These are phyloP conservation scores for Ganoderma sp. DNA, from an alignment of 1,284 basidiomycete species.

Conservation along the genomic window DNA sequence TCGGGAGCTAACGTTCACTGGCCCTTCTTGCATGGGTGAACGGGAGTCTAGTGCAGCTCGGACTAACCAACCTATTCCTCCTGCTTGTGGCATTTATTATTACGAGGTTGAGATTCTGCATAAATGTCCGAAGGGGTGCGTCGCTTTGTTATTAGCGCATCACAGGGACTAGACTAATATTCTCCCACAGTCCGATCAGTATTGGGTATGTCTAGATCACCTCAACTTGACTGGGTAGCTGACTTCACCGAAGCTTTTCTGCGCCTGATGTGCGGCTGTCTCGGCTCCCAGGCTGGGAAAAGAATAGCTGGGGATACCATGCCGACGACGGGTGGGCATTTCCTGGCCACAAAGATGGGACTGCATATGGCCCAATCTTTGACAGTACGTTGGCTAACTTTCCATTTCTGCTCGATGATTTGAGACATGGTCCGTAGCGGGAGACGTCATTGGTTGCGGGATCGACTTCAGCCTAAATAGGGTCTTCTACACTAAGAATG, in stretches of 20 bases:
- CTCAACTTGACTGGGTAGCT: slow-evolving; percentile 14
- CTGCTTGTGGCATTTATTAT: slow-evolving; percentile 87
- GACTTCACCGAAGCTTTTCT: slow-evolving; percentile 48
- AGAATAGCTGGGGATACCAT: slow-evolving; percentile 91
- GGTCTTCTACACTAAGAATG: slow-evolving; percentile 93
- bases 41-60: slow-evolving; percentile 84
- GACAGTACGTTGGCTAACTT: slow-evolving; percentile 57
- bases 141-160: slow-evolving; percentile 24
- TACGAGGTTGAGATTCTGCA: slow-evolving; percentile 85
- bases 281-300: slow-evolving; percentile 89
- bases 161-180: slow-evolving; percentile 6
- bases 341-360: slow-evolving; percentile 74
- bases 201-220: slow-evolving; percentile 56
- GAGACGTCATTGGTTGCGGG: slow-evolving; percentile 88
- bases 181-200: slow-evolving; percentile 70
- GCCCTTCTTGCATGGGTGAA: slow-evolving; percentile 64
- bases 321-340: slow-evolving; percentile 90
- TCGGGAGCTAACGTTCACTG: slow-evolving; percentile 70
- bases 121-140: slow-evolving; percentile 81
- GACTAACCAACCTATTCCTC: slow-evolving; percentile 76
- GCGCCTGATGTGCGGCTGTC: slow-evolving; percentile 61
- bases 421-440: slow-evolving; percentile 53
- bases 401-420: slow-evolving; percentile 8
- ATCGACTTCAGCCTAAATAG: slow-evolving; percentile 82
- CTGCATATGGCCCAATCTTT: slow-evolving; percentile 77